These are phyloP conservation scores for Polysphondylium violaceum DNA, from an alignment of 78 protist genomes.

Conservation along the genomic window DNA sequence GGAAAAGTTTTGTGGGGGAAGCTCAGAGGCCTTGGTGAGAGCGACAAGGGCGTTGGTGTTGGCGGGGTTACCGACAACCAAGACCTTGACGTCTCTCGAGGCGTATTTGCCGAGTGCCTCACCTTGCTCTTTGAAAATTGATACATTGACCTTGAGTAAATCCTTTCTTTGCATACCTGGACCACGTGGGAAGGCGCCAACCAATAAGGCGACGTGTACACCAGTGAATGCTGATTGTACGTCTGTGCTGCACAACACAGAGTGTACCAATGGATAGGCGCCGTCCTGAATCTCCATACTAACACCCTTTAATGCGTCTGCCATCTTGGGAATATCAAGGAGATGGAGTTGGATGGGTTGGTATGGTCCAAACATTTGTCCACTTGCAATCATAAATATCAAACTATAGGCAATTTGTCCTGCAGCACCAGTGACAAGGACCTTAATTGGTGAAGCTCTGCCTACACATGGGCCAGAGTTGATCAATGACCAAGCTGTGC, in stretches of 20 bases:
- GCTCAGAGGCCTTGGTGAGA: slow-evolving; percentile 78
- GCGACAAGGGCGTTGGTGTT: slow-evolving; percentile 95
- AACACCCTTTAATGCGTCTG: slow-evolving; percentile 75
- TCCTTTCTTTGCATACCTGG: slow-evolving; percentile 97
- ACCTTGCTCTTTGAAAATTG: slow-evolving; percentile 95
- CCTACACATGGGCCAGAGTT: neutral
- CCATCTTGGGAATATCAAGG: slow-evolving; percentile 89
- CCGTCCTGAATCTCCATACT: slow-evolving; percentile 78
- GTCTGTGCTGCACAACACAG: slow-evolving; percentile 78
- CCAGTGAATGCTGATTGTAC: slow-evolving; percentile 72
- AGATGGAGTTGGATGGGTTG: slow-evolving; percentile 91
- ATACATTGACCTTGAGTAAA: slow-evolving; percentile 86
- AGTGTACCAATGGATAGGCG: slow-evolving; percentile 53
- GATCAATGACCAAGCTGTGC: slow-evolving; percentile 45
- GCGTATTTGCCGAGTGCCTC: slow-evolving; percentile 86
- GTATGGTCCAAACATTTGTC: slow-evolving; percentile 85
- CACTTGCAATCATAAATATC: slow-evolving; percentile 80
- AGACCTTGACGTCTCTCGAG: slow-evolving; percentile 72
- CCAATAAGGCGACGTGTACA: slow-evolving; percentile 84
- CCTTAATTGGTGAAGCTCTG: slow-evolving; percentile 48
- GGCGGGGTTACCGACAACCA: slow-evolving; percentile 98
- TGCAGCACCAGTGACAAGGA: slow-evolving; percentile 96
- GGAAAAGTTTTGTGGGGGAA: slow-evolving; percentile 92
- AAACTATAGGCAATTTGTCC: slow-evolving; percentile 95
- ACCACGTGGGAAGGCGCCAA: slow-evolving; percentile 97